These are phyloP conservation scores for Gossypium longicalyx DNA, from an alignment of 345 rosid genomes.

Conservation along the genomic window DNA sequence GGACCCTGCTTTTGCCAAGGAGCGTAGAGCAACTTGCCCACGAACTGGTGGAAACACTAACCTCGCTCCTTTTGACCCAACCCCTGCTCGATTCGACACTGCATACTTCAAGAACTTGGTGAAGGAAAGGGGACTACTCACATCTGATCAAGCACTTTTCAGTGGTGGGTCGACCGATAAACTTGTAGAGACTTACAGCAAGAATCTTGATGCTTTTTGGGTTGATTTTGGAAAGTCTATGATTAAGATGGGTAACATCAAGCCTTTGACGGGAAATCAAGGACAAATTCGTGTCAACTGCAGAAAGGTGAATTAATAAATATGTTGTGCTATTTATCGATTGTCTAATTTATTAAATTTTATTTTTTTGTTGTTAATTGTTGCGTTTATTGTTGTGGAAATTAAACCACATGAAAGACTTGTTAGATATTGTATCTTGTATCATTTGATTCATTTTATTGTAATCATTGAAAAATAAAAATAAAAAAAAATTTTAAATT, in stretches of 20 bases:
- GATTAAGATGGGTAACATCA: slow-evolving; percentile 31
- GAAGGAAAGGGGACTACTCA: slow-evolving; percentile 38
- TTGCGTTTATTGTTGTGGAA: no score
- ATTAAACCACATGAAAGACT: no score
- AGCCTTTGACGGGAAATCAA: slow-evolving; percentile 23
- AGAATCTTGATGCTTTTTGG: slow-evolving; percentile 20
- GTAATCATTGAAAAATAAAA: no score
- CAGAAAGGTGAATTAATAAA: slow-evolving; percentile 18
- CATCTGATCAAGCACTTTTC: slow-evolving; percentile 54
- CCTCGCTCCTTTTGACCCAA: slow-evolving; percentile 34
- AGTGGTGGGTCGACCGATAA: slow-evolving; percentile 14
- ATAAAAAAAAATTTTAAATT: no score
- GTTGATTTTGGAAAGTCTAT: slow-evolving; percentile 38
- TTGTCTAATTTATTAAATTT: no score
- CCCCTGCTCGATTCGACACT: slow-evolving; percentile 37
- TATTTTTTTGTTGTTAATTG: no score
- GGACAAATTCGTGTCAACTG: slow-evolving; percentile 32
- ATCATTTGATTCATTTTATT: no score
- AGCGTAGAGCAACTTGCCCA: slow-evolving; percentile 31
- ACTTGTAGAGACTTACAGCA: slow-evolving; percentile 34
- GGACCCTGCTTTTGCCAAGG: slow-evolving; percentile 32
- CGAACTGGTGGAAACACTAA: slow-evolving; percentile 30
- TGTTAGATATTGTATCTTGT: no score
- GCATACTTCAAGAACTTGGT: slow-evolving; percentile 42
- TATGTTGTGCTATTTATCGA: no score